Conservation (phyloP, 495 filamentous ascomycete genomes). For the Penicillium coprophilum region DNA sequence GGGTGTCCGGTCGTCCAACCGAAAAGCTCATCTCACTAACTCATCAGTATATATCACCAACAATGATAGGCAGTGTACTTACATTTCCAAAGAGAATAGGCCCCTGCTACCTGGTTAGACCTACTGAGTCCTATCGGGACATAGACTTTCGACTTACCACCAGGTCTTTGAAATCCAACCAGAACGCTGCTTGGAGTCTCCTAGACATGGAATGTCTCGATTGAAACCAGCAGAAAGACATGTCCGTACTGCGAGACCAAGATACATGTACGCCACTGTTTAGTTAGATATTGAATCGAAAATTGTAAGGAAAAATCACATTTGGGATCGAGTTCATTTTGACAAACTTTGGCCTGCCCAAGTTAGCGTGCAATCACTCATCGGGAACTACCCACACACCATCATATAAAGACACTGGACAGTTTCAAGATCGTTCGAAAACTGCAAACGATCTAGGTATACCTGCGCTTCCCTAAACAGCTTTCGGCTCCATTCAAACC, state of each 20-base stretch:
- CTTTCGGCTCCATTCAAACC: slow-evolving; percentile 47
- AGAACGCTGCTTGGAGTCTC: slow-evolving; percentile 30
- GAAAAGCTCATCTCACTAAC: slow-evolving; percentile 45
- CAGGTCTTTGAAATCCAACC: slow-evolving; percentile 46
- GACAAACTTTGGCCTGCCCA: slow-evolving; percentile 41
- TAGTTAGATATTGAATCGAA: background rate
- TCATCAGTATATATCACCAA: slow-evolving; percentile 3
- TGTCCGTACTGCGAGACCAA: slow-evolving; percentile 42
- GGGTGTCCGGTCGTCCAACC: slow-evolving; percentile 41
- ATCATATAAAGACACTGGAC: slow-evolving; percentile 45
- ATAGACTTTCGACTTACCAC: slow-evolving; percentile 32
- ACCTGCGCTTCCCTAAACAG: slow-evolving; percentile 43
- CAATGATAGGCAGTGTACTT: background rate
- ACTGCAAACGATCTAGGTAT: slow-evolving; percentile 37
- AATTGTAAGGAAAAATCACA: slow-evolving; percentile 18
- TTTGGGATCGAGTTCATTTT: slow-evolving; percentile 46
- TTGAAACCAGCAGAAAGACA: slow-evolving; percentile 46
- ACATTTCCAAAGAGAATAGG: slow-evolving; percentile 45
- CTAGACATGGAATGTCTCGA: slow-evolving; percentile 34
- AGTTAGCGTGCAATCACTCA: background rate
- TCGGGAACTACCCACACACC: slow-evolving; percentile 22
- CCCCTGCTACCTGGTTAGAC: slow-evolving; percentile 27
- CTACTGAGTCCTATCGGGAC: background rate
- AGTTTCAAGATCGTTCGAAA: slow-evolving; percentile 44
- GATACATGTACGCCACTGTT: slow-evolving; percentile 48